Base-by-base conservation (phyloP, 805 yeast genomes). In the Candida pseudofarinosa region DNA sequence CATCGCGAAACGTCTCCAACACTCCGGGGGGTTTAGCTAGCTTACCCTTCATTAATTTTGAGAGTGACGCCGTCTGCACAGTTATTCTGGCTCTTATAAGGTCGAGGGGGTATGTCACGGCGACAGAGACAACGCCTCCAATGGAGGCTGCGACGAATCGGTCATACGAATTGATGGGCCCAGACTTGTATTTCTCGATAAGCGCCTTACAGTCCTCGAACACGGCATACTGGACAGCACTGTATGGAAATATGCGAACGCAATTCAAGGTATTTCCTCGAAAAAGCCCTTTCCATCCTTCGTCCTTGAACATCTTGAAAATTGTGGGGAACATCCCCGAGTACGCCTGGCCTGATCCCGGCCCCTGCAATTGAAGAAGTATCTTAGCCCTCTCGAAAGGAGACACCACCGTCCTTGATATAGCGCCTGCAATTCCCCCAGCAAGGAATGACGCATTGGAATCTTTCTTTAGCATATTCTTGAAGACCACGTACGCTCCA, bases 301-400 rank as follows among this genome's bases (percentile, higher is more conserved):
- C 99, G 45, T 88, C 97, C 42, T 65, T 67, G 75, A 88, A 90
- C 76, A 91, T 86, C 49, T 84, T 81, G 46, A 66, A 58, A 10
- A 93, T 80, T 0, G 97, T 88, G 4, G 82, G 74, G 44, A 82
- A 71, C 57, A 89, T 77, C 1, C 97, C 97, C n/a, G 71, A 65
- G 39, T 78, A 75, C 45, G 63, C 74, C 45, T 58, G 73, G 34
- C 65, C 75, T 1, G 77, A 69, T 19, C 70, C 74, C 13, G 71
- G 71, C 8, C 86, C 93, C 63, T 91, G 97, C 30, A 93, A 81
- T 64, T 91, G 99, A 53, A 89, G 79, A 19, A 91, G 64, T 48
- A 93, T 93, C 64, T 91, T 91, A 52, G 93, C 95, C 52, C 99
- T 72, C 62, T 91, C 99, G 63, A 91, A 81, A 1, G 99, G 99